Evolutionary conservation across 257 asterid species (phyloP).

Genomic region (Agastache rugosa): DNA sequence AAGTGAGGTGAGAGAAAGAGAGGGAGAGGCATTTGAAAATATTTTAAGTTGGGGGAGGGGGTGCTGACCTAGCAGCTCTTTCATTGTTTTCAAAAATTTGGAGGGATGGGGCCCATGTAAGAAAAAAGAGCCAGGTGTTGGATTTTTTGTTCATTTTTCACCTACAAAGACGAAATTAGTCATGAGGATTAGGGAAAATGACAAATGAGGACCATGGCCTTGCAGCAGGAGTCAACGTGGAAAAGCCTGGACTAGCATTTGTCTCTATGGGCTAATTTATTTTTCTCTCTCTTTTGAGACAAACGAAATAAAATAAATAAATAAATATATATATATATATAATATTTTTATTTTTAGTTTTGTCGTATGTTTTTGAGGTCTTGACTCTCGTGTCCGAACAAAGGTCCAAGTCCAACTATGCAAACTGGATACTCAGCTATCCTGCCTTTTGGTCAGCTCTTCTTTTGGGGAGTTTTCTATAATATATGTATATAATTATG

Average conservation of each 20-base stretch:
- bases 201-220: slow-evolving; percentile 32
- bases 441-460: slow-evolving; percentile 21
- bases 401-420: slow-evolving; percentile 28
- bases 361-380: slow-evolving; percentile 26
- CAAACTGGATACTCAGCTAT: slow-evolving; percentile 15
- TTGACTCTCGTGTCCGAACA: slow-evolving; percentile 31
- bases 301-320: neutral
- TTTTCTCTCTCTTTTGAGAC: neutral
- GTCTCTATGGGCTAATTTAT: slow-evolving; percentile 20
- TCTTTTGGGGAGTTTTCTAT: slow-evolving; percentile 9
- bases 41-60: slow-evolving; percentile 49
- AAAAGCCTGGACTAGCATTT: slow-evolving; percentile 31
- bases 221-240: slow-evolving; percentile 38
- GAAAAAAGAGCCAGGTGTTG: slow-evolving; percentile 48
- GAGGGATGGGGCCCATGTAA: slow-evolving; percentile 48
- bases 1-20: slow-evolving; percentile 48
- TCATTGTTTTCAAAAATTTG: slow-evolving; percentile 44
- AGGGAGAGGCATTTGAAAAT: slow-evolving; percentile 58
- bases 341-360: neutral
- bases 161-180: slow-evolving; percentile 32
- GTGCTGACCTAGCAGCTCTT: slow-evolving; percentile 50
- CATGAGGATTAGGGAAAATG: slow-evolving; percentile 32
- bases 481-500: too few relatives aligned
- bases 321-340: neutral
- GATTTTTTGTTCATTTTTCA: slow-evolving; percentile 14